Evolutionary conservation across 177 flowering plant species (phyloP), one percentile per base, ranked within the genome.

Genomic region (Vitis hybrid): DNA sequence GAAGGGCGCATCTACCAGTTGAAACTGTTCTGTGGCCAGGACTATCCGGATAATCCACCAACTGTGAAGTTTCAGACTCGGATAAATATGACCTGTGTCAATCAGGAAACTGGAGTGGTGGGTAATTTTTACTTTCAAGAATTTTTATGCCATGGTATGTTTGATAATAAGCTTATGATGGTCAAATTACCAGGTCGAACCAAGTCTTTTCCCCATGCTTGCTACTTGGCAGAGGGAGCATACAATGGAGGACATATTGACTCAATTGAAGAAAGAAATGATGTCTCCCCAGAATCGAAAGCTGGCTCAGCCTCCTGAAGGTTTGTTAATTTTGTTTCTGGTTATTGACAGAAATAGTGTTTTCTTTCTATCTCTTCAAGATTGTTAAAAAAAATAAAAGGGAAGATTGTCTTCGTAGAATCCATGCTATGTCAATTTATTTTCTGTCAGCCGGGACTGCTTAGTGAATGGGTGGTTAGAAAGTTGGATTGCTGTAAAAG

Each of bases 261-360:
- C 83, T 67, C 91, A 88, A 64, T 66, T 93, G 82, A 93, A 88
- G 84, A 88, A 91, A 78, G 96, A 93, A 67, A 91, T 91, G 98
- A 75, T 68, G 77, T 81, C 96, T 67, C 90, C 92, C 8, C 92
- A 91, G 74, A 93, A 93, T 71, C 86, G 95, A 64, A 91, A 85
- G 81, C 83, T 93, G 59, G 74, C 83, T 66, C 98, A 91, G 77
- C 98, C 96, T 67, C 86, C 85, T 24, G 98, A 92, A 86, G 97
- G 96, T 87, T 8, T 65, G 80, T 73, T 17, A 12, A 38, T 51
- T 57, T 9, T 28, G 8, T 33, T 38, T 17, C 28, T 17, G 12
- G 17, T 65, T 24, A 19, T 19, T 47, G 54, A 4, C 52, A 8
- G 11, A 11, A 17, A 15, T 22, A 18, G 8, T 7, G 33, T 44